Base-by-base conservation (phyloP, 768 basidiomycete species). In the Leccinum disarticulatum region DNA sequence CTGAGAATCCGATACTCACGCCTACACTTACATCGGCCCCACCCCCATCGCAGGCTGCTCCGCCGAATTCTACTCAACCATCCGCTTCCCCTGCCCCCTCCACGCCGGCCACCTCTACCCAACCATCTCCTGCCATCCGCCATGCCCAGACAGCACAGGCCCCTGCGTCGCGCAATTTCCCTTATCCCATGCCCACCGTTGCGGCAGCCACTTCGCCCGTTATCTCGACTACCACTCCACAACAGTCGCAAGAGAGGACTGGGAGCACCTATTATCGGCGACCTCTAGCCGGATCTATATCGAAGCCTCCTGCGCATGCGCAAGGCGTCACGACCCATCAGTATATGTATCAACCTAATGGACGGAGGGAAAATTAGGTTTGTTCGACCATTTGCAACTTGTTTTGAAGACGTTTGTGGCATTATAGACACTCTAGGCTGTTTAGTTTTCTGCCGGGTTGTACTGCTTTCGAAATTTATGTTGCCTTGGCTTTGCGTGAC, bases 141-240 rank as follows among this genome's bases (percentile, higher is more conserved):
- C 67, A 70, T 53, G 66, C 74, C 11, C 67, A 74, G 27, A 64
- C 73, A 74, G 33, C 71, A 41, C 72, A 66, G 50, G n/a, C 61
- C 0, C n/a, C 67, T 33, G 30, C 64, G 15, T 61, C 71, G 1
- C 66, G 74, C 28, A 68, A 60, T 49, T 67, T 85, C 52, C 86
- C 87, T 4, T 90, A 85, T 81, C 86, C 88, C 6, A 88, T 89
- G 86, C 87, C 88, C 2, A 87, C 85, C 1, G 81, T 88, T 31
- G 87, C 88, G 1, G 84, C 80, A 10, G 79, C 80, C 49, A 83
- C 84, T 0, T 83, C 87, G 6, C 81, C 86, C 2, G 81, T 87
- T 4, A 76, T 87, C 22, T 63, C 80, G 4, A 64, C 76, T n/a
- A 65, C 78, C 1, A 48, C 70, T 17, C 67, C 56, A 54, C 82